Evolutionary conservation across 228 moss, liverwort and hornwort genomes (phyloP).

Genomic region (Sphagnum magellanicum): DNA sequence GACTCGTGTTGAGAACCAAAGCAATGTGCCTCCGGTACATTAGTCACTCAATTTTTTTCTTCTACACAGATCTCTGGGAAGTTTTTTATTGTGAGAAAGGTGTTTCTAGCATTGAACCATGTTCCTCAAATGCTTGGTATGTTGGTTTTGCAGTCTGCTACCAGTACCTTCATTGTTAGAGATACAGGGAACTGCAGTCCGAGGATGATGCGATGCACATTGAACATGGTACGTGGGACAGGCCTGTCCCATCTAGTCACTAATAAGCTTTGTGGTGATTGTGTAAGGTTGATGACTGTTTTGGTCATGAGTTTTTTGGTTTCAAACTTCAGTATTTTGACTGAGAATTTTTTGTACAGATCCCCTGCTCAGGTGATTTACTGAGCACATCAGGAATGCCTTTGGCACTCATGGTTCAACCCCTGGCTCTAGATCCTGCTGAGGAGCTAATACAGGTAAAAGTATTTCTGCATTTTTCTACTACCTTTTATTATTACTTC

Average conservation of each 20-base stretch:
- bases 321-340: too few relatives aligned
- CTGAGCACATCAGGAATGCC: slow-evolving; percentile 92
- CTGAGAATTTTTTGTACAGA: slow-evolving; percentile 28
- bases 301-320: too few relatives aligned
- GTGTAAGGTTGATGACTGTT: too few relatives aligned
- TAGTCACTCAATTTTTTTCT: too few relatives aligned
- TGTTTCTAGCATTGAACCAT: too few relatives aligned
- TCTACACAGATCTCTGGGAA: too few relatives aligned
- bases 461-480: too few relatives aligned
- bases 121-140: too few relatives aligned
- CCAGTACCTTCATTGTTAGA: slow-evolving; percentile 69
- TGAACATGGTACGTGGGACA: slow-evolving; percentile 63
- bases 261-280: too few relatives aligned
- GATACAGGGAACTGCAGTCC: slow-evolving; percentile 98
- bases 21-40: slow-evolving; percentile 83
- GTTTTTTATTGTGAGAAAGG: too few relatives aligned
- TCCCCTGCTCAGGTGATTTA: slow-evolving; percentile 96
- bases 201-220: slow-evolving; percentile 81
- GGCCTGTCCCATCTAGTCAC: too few relatives aligned
- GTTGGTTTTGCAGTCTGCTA: slow-evolving; percentile 53
- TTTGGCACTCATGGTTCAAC: slow-evolving; percentile 92
- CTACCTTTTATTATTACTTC: too few relatives aligned
- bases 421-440: slow-evolving; percentile 78
- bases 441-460: slow-evolving; percentile 91
- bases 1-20: slow-evolving; percentile 79